Evolutionary conservation across 2,329 filamentous ascomycete genomes (phyloP).

Genomic region (Trichophyton mentagrophytes): DNA sequence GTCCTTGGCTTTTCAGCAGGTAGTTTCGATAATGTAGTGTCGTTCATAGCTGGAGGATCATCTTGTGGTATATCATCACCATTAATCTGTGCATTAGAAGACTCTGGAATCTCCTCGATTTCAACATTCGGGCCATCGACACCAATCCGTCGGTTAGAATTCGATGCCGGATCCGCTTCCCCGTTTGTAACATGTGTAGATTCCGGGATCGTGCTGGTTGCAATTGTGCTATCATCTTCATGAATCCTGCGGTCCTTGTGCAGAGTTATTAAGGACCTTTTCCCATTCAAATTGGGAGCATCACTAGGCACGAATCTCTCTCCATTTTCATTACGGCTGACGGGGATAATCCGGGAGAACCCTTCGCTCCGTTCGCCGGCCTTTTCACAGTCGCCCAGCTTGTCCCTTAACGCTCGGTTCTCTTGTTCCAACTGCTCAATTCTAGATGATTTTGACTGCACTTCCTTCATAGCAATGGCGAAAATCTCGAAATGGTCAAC

Average conservation of each 20-base stretch:
- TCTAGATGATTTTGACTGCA: constrained; percentile 6
- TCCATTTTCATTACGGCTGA: not conserved
- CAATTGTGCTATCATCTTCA: not conserved
- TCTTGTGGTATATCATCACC: not conserved
- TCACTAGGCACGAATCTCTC: not conserved
- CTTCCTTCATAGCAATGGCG: constrained; percentile 10
- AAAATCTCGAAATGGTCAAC: constrained; percentile 6
- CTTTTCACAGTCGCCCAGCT: not conserved
- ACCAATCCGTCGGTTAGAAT: not conserved
- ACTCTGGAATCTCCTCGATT: not conserved
- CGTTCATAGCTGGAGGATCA: not conserved
- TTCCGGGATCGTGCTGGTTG: not conserved
- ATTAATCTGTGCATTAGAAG: not conserved
- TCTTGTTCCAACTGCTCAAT: constrained; percentile 5
- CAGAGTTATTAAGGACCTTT: not conserved
- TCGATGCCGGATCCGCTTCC: not conserved
- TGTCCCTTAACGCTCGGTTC: constrained; percentile 5
- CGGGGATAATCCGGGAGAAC: not conserved
- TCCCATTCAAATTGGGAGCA: constrained; percentile 4
- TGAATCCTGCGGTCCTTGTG: not conserved
- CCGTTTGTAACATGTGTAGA: not conserved
- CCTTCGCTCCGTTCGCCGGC: not conserved
- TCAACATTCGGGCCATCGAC: not conserved
- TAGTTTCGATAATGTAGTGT: not conserved
- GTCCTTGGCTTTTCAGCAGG: not conserved